Conservation (phyloP, 1,284 basidiomycete genomes). For the Psilocybe mexicana region DNA sequence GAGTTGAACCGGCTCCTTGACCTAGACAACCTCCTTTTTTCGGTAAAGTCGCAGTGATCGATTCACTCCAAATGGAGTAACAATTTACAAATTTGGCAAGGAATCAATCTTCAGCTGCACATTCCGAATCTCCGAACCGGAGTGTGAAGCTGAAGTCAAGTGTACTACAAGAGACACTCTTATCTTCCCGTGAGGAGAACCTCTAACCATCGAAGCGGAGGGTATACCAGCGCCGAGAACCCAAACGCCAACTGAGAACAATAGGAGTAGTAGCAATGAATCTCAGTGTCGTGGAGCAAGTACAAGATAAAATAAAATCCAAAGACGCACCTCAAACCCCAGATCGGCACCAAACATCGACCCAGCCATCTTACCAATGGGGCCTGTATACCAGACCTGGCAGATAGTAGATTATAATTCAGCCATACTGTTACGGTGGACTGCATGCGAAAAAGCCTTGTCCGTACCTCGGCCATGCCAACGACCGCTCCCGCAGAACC, state of each 20-base stretch:
- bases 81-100: too few species aligned
- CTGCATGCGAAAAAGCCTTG: too few species aligned
- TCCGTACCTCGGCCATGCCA: constrained; percentile 17
- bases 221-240: constrained; percentile 15
- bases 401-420: not conserved
- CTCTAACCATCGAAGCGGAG: constrained; percentile 18
- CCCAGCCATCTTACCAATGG: constrained; percentile 16
- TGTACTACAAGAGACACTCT: too few species aligned
- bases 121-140: too few species aligned
- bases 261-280: not conserved
- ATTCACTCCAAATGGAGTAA: too few species aligned
- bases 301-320: not conserved
- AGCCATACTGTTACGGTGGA: not conserved
- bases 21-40: too few species aligned
- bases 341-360: constrained; percentile 17
- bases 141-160: too few species aligned
- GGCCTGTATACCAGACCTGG: constrained; percentile 18
- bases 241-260: constrained; percentile 13
- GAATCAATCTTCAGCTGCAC: too few species aligned
- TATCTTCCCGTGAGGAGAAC: constrained; percentile 15
- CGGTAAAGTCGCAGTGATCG: too few species aligned
- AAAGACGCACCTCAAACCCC: constrained; percentile 17
- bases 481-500: constrained; percentile 18
- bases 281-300: not conserved
- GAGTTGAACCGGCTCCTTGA: too few species aligned